Evolutionary conservation across 176 grass and related monocot genomes (phyloP), one percentile per base, ranked within the genome.

Genomic region (maize (Zea mays)): DNA sequence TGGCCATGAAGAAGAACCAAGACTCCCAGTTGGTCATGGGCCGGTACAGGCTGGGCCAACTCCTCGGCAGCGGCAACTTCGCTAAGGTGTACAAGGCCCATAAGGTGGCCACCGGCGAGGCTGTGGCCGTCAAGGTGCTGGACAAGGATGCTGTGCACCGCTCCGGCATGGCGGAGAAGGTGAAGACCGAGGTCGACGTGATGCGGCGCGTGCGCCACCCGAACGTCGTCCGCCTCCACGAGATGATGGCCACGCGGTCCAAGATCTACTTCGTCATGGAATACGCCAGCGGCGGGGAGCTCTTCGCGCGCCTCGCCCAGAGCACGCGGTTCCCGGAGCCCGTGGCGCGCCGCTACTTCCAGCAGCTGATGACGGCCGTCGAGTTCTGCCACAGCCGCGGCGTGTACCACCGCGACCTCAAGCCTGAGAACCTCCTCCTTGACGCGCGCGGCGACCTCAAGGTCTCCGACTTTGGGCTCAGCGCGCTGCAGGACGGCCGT

Each of bases 251-350:
- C 42, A 93, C 94, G 42, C 90, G 88, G 13, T 85, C 88, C 37
- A 90, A 82, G 94, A 91, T 97, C 75, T 97, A 93, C 83, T 91
- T 97, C 60, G 94, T 83, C 11, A 97, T 97, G 94, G 94, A 97
- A 76, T 97, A 91, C 69, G 94, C 90, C 44, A 52, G 69, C 62
- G 94, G 94, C 79, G 94, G 94, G 0, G 94, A 97, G 86, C 91
- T 93, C 33, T 88, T 93, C 14, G 83, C 71, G 49, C 73, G 72
- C 10, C 91, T 97, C 34, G 45, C 86, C 67, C 66, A 75, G 79
- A 90, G 76, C 79, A 2, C 67, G 34, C 85, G 91, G 10, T 81
- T 97, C 58, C 80, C 72, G 40, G 91, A 97, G 89, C 86, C 90
- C 65, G 84, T 65, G 10, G 94, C 82, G 16, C 89, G 85, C n/a